These are phyloP conservation scores for Xylaria scruposa DNA, from an alignment of 495 filamentous ascomycete genomes.

Conservation along the genomic window DNA sequence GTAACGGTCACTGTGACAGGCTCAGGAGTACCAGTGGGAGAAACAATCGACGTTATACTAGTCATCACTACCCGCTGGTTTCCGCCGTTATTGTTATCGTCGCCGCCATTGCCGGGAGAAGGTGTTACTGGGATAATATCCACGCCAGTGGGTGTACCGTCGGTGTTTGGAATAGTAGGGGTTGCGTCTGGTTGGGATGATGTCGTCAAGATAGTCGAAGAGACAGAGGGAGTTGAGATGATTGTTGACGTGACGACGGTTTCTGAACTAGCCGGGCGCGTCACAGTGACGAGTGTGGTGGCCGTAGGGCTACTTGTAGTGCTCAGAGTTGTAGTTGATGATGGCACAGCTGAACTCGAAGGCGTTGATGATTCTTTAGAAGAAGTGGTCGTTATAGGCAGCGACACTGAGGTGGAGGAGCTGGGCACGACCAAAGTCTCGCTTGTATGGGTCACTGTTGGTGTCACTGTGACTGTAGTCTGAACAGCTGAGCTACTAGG, in stretches of 20 bases:
- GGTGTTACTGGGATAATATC: slow-evolving; percentile 21
- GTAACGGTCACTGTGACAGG: slow-evolving; percentile 23
- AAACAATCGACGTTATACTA: neutral
- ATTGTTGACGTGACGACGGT: slow-evolving; percentile 7
- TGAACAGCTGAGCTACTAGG: neutral
- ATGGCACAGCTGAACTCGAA: slow-evolving; percentile 7
- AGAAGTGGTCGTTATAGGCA: slow-evolving; percentile 1
- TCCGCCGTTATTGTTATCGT: neutral
- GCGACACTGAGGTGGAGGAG: neutral
- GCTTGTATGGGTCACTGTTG: slow-evolving; percentile 24
- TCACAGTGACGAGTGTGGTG: slow-evolving; percentile 22
- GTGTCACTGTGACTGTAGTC: slow-evolving; percentile 16
- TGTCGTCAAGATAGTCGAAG: neutral
- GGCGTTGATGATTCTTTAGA: slow-evolving; percentile 5
- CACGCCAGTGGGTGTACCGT: slow-evolving; percentile 24
- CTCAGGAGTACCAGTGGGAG: neutral
- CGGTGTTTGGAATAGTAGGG: slow-evolving; percentile 2
- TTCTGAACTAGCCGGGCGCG: slow-evolving; percentile 17
- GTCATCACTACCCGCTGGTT: neutral
- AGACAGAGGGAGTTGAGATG: neutral
- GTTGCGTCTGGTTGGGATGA: slow-evolving; percentile 10
- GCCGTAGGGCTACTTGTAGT: neutral
- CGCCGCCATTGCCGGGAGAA: neutral
- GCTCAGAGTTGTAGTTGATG: slow-evolving; percentile 2
- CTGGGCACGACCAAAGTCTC: neutral